Conservation (phyloP, 2,329 filamentous ascomycete genomes). For the Aspergillus sp. region DNA sequence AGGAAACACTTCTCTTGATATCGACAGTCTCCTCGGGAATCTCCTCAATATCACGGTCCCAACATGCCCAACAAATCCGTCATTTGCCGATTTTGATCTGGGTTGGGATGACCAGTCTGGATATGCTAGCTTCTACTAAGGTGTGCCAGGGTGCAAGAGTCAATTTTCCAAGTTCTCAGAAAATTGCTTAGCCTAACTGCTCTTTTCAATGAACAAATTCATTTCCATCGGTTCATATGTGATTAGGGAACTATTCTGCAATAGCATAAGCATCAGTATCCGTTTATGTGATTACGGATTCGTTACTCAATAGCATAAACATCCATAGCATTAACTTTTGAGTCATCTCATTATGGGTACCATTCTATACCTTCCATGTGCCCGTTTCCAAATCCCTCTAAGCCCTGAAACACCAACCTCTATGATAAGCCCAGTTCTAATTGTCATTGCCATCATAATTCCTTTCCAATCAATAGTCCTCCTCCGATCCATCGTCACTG, state of each 20-base stretch:
- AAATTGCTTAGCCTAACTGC: too few relatives aligned
- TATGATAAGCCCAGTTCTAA: not conserved
- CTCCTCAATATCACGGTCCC: not conserved
- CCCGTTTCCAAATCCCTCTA: not conserved
- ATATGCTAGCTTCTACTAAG: not conserved
- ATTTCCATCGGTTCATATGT: too few relatives aligned
- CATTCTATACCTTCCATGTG: not conserved
- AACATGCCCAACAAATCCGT: not conserved
- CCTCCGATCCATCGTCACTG: constrained; percentile 9
- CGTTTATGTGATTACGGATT: too few relatives aligned
- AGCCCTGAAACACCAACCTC: not conserved
- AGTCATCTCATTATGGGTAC: too few relatives aligned
- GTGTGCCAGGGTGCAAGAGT: too few relatives aligned
- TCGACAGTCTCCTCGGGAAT: not conserved
- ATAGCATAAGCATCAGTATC: too few relatives aligned
- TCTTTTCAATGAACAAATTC: too few relatives aligned
- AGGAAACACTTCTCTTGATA: not conserved
- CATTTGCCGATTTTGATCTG: not conserved
- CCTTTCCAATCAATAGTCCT: not conserved
- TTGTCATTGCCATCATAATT: not conserved
- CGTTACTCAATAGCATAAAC: too few relatives aligned
- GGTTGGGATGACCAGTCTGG: not conserved
- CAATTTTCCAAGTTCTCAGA: too few relatives aligned
- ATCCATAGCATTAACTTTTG: too few relatives aligned
- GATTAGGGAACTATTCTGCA: too few relatives aligned